phyloP scores from a whole-genome alignment of 2,329 filamentous ascomycete species.

The Leptosphaerulina australis region DNA sequence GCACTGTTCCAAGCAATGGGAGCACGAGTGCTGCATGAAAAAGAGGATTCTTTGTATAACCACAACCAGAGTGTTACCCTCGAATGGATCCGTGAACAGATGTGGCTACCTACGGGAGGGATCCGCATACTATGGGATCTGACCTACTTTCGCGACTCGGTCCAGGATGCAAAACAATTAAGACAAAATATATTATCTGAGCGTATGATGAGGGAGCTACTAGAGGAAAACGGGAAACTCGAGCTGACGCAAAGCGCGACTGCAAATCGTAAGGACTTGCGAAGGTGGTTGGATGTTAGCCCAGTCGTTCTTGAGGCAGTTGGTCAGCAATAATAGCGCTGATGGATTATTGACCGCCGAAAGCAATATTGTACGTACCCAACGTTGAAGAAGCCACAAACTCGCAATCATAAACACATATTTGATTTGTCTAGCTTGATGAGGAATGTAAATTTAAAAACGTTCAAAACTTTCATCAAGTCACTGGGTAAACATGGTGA shows the following conservation, averaged over 20 bases:
- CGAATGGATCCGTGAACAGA: constrained; percentile 1
- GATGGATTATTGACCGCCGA: neutral
- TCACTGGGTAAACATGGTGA: constrained; percentile 1
- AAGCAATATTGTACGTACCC: too few relatives aligned
- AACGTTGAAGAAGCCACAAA: too few relatives aligned
- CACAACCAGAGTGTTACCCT: neutral
- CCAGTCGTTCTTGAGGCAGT: neutral
- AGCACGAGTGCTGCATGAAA: neutral
- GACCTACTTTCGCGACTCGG: neutral
- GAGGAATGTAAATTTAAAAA: neutral
- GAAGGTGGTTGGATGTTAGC: neutral
- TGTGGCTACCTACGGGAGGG: neutral
- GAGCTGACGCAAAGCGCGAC: constrained; percentile 4
- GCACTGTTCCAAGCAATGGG: neutral
- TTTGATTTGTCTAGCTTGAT: too few relatives aligned
- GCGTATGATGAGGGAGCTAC: neutral
- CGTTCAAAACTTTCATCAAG: neutral
- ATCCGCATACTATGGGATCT: constrained; percentile 6
- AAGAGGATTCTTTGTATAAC: neutral
- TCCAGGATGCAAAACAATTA: neutral
- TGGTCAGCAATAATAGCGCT: neutral
- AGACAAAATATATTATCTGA: neutral
- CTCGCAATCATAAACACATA: too few relatives aligned
- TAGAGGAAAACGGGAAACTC: neutral
- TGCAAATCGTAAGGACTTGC: neutral